These are phyloP conservation scores for Ophiocordyceps camponoti-leonardi DNA, from an alignment of 2,329 filamentous ascomycete genomes.

Conservation along the genomic window DNA sequence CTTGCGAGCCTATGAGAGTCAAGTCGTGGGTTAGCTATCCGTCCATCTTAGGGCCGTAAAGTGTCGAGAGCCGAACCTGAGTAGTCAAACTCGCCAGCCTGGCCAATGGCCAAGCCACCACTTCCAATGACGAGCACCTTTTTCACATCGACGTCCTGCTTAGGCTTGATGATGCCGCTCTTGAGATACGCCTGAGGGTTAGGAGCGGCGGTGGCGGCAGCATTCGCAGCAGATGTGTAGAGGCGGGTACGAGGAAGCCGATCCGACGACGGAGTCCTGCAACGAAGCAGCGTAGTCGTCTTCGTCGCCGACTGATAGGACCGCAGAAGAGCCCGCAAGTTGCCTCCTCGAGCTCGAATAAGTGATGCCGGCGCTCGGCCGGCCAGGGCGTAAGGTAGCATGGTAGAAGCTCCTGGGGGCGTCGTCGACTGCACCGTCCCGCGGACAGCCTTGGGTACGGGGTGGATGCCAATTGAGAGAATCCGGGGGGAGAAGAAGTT, in stretches of 20 bases:
- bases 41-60: conserved; percentile 71
- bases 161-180: conserved; percentile 70
- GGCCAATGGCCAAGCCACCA: conserved; percentile 89
- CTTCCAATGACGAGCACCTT: conserved; percentile 94
- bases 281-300: conserved; percentile 9
- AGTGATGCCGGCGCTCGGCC: conserved; percentile 40
- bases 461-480: background rate
- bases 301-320: conserved; percentile 22
- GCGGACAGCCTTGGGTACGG: conserved; percentile 11
- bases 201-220: conserved; percentile 46
- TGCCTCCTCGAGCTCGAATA: conserved; percentile 35
- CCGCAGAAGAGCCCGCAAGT: conserved; percentile 26
- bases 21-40: too few species aligned
- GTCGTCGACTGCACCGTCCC: conserved; percentile 15
- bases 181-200: conserved; percentile 76
- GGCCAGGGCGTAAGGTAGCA: conserved; percentile 28
- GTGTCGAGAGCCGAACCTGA: conserved; percentile 89
- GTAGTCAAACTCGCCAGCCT: conserved; percentile 97
- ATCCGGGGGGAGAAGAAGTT: background rate
- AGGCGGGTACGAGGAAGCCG: conserved; percentile 27
- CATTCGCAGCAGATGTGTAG: conserved; percentile 19
- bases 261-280: conserved; percentile 20
- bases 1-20: conserved; percentile 32
- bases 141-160: conserved; percentile 73
- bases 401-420: conserved; percentile 11